Percentiles rank a stretch among this genome's conserved stretches.
Conservation (phyloP, 2,329 filamentous ascomycete species). For the Colletotrichum tanaceti region DNA sequence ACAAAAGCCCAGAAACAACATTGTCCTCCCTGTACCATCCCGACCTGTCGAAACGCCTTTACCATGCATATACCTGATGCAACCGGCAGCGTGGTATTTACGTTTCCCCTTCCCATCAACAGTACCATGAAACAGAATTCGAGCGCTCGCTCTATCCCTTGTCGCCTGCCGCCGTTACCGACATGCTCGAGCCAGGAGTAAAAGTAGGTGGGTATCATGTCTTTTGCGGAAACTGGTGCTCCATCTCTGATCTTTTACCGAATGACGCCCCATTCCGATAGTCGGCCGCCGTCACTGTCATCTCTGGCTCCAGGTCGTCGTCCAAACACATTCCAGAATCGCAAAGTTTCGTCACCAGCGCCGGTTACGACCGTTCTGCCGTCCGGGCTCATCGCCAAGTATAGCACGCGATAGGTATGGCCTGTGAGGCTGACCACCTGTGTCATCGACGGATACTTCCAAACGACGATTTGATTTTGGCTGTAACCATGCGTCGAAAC, state of each 20-base stretch:
- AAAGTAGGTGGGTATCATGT: constrained; percentile 13
- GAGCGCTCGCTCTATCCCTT: constrained; percentile 22
- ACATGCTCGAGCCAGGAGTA: constrained; percentile 2
- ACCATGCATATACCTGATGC: constrained; percentile 39
- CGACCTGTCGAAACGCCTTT: constrained; percentile 32
- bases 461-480: constrained; percentile 98
- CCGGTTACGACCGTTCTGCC: constrained; percentile 94
- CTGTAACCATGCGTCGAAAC: constrained; percentile 97
- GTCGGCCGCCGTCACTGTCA: constrained; percentile 72
- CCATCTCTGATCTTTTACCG: constrained; percentile 58
- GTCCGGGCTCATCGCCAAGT: constrained; percentile 97
- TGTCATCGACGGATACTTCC: constrained; percentile 99
- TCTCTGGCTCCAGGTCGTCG: constrained; percentile 79
- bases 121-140: constrained; percentile 16
- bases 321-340: constrained; percentile 98
- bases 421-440: constrained; percentile 95
- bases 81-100: constrained; percentile 38
- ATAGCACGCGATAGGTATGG: constrained; percentile 95
- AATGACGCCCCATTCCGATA: constrained; percentile 87
- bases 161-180: constrained; percentile 4
- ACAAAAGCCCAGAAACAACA: constrained; percentile 12
- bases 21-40: constrained; percentile 12
- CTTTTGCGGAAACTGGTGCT: neutral
- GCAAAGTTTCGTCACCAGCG: constrained; percentile 92
- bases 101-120: constrained; percentile 19